These are phyloP conservation scores for Saccharomyces jurei DNA, from an alignment of 805 yeast species.

Conservation along the genomic window DNA sequence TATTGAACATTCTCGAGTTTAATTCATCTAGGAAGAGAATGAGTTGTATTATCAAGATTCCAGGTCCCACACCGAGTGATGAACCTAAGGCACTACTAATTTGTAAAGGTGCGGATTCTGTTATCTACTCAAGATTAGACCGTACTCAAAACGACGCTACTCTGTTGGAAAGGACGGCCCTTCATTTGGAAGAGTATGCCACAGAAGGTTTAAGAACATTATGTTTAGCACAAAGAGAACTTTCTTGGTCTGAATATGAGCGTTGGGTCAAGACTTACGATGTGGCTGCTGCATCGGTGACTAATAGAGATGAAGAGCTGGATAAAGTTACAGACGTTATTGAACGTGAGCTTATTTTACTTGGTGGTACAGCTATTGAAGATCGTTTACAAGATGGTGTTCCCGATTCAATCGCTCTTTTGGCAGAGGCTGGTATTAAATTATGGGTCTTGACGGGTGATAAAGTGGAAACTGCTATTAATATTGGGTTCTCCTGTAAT, in stretches of 20 bases:
- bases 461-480: conserved; percentile 81
- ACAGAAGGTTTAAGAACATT: conserved; percentile 79
- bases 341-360: conserved; percentile 53
- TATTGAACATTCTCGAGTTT: conserved; percentile 65
- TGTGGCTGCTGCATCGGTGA: conserved; percentile 55
- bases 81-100: conserved; percentile 56
- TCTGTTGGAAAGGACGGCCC: conserved; percentile 55
- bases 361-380: conserved; percentile 86
- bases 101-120: conserved; percentile 83
- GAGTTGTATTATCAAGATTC: conserved; percentile 73
- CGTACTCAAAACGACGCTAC: conserved; percentile 33
- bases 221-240: conserved; percentile 66
- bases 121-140: conserved; percentile 59
- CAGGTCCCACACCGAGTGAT: conserved; percentile 36
- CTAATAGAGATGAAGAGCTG: conserved; percentile 60
- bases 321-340: conserved; percentile 68
- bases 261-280: conserved; percentile 59
- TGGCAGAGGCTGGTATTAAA: conserved; percentile 73
- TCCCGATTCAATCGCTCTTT: conserved; percentile 65
- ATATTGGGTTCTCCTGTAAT: conserved; percentile 82
- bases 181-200: conserved; percentile 70
- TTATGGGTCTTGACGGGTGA: conserved; percentile 87
- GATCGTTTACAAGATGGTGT: conserved; percentile 83
- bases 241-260: conserved; percentile 52
- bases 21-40: conserved; percentile 81